phyloP scores from a whole-genome alignment of 352 stramenopile genomes.

The Globisporangium nagaii region DNA sequence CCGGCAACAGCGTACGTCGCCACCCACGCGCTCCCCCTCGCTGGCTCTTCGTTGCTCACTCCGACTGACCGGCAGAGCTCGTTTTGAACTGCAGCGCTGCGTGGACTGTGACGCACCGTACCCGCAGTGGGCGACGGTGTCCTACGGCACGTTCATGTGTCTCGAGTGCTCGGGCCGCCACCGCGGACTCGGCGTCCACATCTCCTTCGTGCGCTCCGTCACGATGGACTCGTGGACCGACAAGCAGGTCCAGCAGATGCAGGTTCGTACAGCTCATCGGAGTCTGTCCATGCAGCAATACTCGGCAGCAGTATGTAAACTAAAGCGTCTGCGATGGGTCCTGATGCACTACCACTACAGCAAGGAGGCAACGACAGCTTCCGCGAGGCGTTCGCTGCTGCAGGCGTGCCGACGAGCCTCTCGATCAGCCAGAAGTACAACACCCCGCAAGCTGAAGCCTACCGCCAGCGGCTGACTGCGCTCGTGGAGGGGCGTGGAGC shows the following conservation, averaged over 20 bases:
- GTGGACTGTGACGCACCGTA: conserved; percentile 94
- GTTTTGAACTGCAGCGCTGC: conserved; percentile 45
- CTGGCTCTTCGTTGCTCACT: background rate
- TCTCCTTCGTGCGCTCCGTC: conserved; percentile 89
- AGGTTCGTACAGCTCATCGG: conserved; percentile 32
- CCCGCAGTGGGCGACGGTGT: conserved; percentile 92
- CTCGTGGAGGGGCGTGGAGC: conserved; percentile 55
- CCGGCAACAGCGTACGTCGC: conserved; percentile 76
- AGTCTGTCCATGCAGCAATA: background rate
- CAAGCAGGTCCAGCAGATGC: conserved; percentile 84
- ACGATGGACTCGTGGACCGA: conserved; percentile 88
- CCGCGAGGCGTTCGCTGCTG: conserved; percentile 47
- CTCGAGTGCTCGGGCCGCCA: conserved; percentile 93
- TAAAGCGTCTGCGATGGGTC: background rate
- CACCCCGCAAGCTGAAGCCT: conserved; percentile 73
- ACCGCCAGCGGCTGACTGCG: conserved; percentile 51
- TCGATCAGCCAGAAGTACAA: conserved; percentile 84
- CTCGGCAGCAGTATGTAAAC: background rate
- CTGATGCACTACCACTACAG: conserved; percentile 5
- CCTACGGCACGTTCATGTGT: conserved; percentile 95
- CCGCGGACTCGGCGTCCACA: conserved; percentile 89
- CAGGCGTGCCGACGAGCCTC: conserved; percentile 64
- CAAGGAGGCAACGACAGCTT: conserved; percentile 75
- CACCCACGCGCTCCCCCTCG: background rate
- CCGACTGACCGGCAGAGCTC: background rate